These are phyloP conservation scores for Lodderomyces theae DNA, from an alignment of 1,139 yeast species.

Conservation along the genomic window DNA sequence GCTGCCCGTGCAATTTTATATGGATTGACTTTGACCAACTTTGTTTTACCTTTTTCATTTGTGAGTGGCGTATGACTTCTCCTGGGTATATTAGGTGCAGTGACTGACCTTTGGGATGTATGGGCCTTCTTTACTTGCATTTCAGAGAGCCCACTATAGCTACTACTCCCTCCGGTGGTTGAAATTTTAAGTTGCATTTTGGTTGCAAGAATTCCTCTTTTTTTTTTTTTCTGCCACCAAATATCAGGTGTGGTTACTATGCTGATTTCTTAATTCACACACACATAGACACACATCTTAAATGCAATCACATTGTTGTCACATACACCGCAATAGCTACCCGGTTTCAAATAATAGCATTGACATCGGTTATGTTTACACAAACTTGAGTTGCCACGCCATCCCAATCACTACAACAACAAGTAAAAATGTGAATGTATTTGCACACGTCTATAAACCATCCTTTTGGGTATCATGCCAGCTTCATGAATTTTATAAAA, in stretches of 20 bases:
- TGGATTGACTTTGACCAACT: conserved; percentile 10
- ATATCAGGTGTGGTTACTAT: too few species aligned
- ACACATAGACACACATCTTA: too few species aligned
- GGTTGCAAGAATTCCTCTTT: conserved; percentile 5
- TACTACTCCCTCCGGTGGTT: too few species aligned
- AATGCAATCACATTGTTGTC: too few species aligned
- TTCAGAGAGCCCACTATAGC: neutral
- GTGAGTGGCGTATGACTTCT: neutral
- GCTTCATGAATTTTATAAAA: too few species aligned
- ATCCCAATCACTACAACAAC: conserved; percentile 1
- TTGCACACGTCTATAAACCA: conserved; percentile 1
- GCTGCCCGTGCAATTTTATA: conserved; percentile 14
- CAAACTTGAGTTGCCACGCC: too few species aligned
- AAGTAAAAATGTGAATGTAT: neutral
- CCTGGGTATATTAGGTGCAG: neutral
- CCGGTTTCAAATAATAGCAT: too few species aligned
- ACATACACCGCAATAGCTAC: too few species aligned
- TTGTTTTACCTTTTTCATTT: neutral
- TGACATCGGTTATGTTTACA: too few species aligned
- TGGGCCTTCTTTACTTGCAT: neutral
- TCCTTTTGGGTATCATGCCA: too few species aligned
- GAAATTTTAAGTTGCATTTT: neutral
- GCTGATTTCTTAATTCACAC: too few species aligned
- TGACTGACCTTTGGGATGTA: conserved; percentile 1
- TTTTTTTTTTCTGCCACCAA: too few species aligned